A percentile compares a stretch with the other conserved stretches of the same genome.
phyloP scores from a whole-genome alignment of 805 yeast species.

The Candida ortonii region DNA sequence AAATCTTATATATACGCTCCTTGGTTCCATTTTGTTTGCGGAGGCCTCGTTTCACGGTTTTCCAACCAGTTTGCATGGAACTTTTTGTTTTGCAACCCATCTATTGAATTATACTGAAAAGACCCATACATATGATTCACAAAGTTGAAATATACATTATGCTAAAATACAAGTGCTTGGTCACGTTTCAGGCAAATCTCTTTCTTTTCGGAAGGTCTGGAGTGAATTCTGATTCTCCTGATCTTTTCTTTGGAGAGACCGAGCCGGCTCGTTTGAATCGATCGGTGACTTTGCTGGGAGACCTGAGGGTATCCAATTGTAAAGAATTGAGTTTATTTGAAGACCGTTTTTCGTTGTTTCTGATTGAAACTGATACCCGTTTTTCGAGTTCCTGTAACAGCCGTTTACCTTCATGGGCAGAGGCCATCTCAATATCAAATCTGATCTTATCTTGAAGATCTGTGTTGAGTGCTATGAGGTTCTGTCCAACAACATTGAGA shows the following conservation, averaged over 20 bases:
- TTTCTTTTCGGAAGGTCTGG: no score
- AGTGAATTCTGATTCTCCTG: no score
- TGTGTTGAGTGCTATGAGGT: conserved; percentile 4
- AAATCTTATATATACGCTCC: no score
- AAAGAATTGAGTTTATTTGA: no score
- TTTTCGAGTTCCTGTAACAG: conserved; percentile 4
- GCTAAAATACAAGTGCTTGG: conserved; percentile 1
- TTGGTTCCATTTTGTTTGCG: no score
- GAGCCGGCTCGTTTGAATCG: not conserved
- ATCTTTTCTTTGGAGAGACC: conserved; percentile 1
- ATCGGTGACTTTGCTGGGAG: conserved; percentile 1
- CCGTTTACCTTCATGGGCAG: conserved; percentile 1
- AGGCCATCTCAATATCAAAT: conserved; percentile 1
- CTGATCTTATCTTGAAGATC: conserved; percentile 4
- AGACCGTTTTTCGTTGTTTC: no score
- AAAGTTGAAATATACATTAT: conserved; percentile 1
- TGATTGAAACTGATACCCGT: not conserved
- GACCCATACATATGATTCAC: no score
- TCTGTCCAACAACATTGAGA: conserved; percentile 5
- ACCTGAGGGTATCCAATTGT: not conserved
- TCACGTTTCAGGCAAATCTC: no score
- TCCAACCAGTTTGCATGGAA: no score
- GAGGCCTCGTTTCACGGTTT: no score
- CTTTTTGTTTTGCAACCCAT: no score
- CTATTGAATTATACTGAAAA: no score